These are phyloP conservation scores for Melocanna baccifera DNA, from an alignment of 176 grass and related monocot species.

Conservation along the genomic window DNA sequence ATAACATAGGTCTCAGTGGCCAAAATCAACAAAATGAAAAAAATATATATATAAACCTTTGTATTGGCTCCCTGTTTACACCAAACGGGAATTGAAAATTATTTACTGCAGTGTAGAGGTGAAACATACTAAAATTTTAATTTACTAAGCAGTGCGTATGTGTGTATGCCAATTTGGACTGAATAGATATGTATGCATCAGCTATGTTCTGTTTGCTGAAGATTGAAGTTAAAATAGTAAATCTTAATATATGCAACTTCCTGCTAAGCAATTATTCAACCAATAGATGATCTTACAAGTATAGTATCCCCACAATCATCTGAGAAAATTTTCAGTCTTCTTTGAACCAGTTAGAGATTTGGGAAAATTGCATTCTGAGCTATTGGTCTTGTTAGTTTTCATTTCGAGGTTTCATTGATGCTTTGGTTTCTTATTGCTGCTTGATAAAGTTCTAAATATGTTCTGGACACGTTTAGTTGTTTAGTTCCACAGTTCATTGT, in stretches of 20 bases:
- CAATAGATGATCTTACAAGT: not conserved
- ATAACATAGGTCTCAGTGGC: not conserved
- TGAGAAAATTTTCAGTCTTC: not conserved
- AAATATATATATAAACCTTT: not conserved
- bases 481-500: not conserved
- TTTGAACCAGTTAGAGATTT: not conserved
- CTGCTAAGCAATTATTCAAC: not conserved
- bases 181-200: not conserved
- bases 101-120: not conserved
- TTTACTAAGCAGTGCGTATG: not conserved
- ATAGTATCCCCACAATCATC: not conserved
- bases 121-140: slow-evolving; percentile 1
- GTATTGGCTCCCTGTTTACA: not conserved
- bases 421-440: not conserved
- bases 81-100: not conserved
- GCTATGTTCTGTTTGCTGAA: not conserved
- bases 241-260: slow-evolving; percentile 18
- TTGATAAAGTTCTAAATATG: slow-evolving; percentile 3
- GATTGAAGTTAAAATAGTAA: slow-evolving; percentile 3
- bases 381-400: not conserved
- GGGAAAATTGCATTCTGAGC: not conserved
- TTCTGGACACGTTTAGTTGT: not conserved
- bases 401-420: not conserved
- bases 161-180: not conserved
- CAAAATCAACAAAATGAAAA: not conserved